A percentile compares a stretch with the other conserved stretches of the same genome.
Conservation (phyloP, 2,329 filamentous ascomycete genomes). For the Aureobasidium sp. region DNA sequence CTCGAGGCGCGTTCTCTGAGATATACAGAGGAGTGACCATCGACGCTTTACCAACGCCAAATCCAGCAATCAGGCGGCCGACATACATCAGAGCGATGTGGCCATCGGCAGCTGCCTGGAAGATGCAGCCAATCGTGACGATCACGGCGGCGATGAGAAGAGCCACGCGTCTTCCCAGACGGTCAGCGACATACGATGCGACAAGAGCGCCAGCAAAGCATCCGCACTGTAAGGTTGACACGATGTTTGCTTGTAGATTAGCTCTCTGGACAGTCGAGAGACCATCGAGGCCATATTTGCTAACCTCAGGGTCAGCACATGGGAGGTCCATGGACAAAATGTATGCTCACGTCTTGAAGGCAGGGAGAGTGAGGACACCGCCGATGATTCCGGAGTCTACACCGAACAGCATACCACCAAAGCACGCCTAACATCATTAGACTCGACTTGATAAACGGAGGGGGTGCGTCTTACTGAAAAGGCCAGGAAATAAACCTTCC, state of each 20-base stretch:
- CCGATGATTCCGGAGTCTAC: conserved; percentile 74
- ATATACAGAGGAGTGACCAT: conserved; percentile 62
- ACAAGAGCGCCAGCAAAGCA: conserved; percentile 71
- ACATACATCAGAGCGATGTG: conserved; percentile 70
- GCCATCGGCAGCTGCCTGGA: conserved; percentile 70
- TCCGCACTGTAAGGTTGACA: conserved; percentile 75
- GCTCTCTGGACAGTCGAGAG: conserved; percentile 47
- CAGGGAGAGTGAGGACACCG: conserved; percentile 68
- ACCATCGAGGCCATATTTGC: conserved; percentile 58
- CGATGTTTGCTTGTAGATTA: conserved; percentile 72
- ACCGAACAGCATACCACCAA: conserved; percentile 75
- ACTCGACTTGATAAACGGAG: conserved; percentile 22
- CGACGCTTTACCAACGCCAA: conserved; percentile 39
- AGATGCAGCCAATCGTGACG: conserved; percentile 67
- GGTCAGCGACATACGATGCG: conserved; percentile 61
- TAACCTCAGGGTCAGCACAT: conserved; percentile 26
- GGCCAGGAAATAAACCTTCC: conserved; percentile 71
- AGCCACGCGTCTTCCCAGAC: conserved; percentile 59
- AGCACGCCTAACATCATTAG: conserved; percentile 56
- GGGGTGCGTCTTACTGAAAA: conserved; percentile 51
- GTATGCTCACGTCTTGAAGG: conserved; percentile 58
- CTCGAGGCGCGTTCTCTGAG: conserved; percentile 65
- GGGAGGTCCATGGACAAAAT: neutral
- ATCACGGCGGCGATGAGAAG: conserved; percentile 65
- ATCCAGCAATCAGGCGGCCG: conserved; percentile 65